Percentiles rank a stretch among this genome's conserved stretches.
phyloP scores from a whole-genome alignment of 495 filamentous ascomycete species.

The Trichoderma asperelloides region DNA sequence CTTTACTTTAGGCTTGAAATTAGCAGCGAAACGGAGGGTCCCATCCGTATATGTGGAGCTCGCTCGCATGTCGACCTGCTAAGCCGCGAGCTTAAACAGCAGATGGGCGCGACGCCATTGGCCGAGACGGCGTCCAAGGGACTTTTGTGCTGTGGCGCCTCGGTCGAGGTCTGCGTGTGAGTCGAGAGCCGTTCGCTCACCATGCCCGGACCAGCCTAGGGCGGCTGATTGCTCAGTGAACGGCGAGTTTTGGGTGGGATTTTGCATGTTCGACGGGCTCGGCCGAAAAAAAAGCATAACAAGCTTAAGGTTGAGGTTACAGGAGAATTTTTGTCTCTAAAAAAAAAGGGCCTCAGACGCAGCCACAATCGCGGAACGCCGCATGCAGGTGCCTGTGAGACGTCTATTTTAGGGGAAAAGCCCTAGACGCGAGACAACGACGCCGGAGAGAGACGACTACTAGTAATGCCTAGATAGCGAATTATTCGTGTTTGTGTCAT shows the following conservation, averaged over 20 bases:
- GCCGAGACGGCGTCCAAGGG: neutral
- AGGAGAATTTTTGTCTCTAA: neutral
- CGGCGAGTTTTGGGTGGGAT: neutral
- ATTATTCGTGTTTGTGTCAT: neutral
- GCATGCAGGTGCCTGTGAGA: neutral
- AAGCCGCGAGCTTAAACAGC: neutral
- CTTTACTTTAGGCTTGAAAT: conserved; percentile 3
- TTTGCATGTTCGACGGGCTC: neutral
- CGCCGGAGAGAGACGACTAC: neutral
- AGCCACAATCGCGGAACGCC: neutral
- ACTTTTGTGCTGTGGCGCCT: conserved; percentile 2
- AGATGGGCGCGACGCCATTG: neutral
- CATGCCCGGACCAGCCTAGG: conserved; percentile 3
- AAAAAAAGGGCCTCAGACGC: neutral
- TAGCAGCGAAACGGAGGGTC: neutral
- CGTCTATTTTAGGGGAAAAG: neutral
- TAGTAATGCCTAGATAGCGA: neutral
- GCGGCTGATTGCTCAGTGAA: neutral
- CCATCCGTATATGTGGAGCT: neutral
- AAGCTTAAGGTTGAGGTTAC: conserved; percentile 5
- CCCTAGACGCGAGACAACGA: neutral
- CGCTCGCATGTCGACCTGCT: neutral
- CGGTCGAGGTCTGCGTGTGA: neutral
- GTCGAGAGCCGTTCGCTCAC: neutral
- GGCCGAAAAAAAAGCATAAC: conserved; percentile 7